Conservation (phyloP, 345 rosid genomes). For the Hibiscus mutabilis region DNA sequence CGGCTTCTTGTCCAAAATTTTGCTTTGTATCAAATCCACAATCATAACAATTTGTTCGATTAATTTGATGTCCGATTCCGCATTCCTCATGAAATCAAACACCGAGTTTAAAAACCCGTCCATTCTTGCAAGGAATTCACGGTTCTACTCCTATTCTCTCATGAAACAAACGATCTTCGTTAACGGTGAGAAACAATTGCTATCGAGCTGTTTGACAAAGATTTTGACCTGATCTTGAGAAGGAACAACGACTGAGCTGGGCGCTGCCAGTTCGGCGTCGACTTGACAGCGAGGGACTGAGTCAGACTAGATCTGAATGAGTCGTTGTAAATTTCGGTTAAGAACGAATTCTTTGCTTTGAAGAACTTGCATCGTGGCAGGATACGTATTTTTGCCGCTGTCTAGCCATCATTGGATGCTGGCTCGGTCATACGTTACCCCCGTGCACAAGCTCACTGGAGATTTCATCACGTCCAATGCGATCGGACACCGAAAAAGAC, state of each 20-base stretch:
- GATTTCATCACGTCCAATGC: slow-evolving; percentile 90
- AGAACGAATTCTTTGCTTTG: slow-evolving; percentile 65
- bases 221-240: slow-evolving; percentile 33
- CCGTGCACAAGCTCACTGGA: slow-evolving; percentile 91
- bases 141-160: slow-evolving; percentile 45
- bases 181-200: slow-evolving; percentile 19
- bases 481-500: slow-evolving; percentile 80
- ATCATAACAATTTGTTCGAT: slow-evolving; percentile 37
- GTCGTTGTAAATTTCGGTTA: slow-evolving; percentile 71
- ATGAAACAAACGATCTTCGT: slow-evolving; percentile 40
- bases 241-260: slow-evolving; percentile 6
- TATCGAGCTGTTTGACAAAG: slow-evolving; percentile 22
- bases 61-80: slow-evolving; percentile 23
- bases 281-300: slow-evolving; percentile 31
- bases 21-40: slow-evolving; percentile 31
- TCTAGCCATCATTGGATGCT: slow-evolving; percentile 89
- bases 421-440: slow-evolving; percentile 88
- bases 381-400: slow-evolving; percentile 84
- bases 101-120: slow-evolving; percentile 49
- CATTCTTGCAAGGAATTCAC: slow-evolving; percentile 37
- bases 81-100: slow-evolving; percentile 36
- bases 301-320: slow-evolving; percentile 74
- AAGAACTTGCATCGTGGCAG: slow-evolving; percentile 94
- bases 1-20: slow-evolving; percentile 31
- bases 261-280: slow-evolving; percentile 12